Conservation (phyloP, 1,284 basidiomycete species). For the Paramarasmius palmivorus region DNA sequence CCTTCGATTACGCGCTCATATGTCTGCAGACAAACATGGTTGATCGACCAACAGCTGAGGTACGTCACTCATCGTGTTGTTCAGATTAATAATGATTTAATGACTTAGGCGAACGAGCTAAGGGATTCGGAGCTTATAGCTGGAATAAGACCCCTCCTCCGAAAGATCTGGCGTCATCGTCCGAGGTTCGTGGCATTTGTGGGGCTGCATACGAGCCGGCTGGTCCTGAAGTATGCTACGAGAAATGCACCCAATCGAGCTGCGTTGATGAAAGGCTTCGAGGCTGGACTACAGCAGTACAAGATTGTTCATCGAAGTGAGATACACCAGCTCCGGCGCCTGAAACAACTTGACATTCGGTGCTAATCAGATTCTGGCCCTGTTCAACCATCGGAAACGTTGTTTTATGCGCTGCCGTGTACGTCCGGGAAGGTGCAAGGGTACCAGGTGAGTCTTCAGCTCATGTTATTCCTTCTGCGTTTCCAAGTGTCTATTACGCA, state of each 20-base stretch:
- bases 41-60: conserved; percentile 56
- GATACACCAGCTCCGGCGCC: no score
- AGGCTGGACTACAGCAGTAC: conserved; percentile 47
- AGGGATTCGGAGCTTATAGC: conserved; percentile 51
- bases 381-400: conserved; percentile 40
- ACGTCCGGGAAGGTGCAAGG: conserved; percentile 66
- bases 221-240: conserved; percentile 7
- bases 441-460: conserved; percentile 49
- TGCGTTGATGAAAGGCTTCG: conserved; percentile 1
- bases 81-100: no score
- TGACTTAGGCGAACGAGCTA: conserved; percentile 56
- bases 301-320: conserved; percentile 39
- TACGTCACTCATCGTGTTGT: conserved; percentile 20
- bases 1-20: background rate
- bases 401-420: conserved; percentile 67
- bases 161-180: conserved; percentile 53
- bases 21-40: conserved; percentile 61
- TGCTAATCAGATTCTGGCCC: no score
- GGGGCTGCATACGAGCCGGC: conserved; percentile 64
- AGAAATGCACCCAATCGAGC: background rate
- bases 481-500: conserved; percentile 16
- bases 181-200: conserved; percentile 73
- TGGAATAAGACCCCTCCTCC: conserved; percentile 50
- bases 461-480: background rate
- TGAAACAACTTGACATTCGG: no score